phyloP scores from a whole-genome alignment of 805 yeast genomes.

The Teunomyces cretensis region DNA sequence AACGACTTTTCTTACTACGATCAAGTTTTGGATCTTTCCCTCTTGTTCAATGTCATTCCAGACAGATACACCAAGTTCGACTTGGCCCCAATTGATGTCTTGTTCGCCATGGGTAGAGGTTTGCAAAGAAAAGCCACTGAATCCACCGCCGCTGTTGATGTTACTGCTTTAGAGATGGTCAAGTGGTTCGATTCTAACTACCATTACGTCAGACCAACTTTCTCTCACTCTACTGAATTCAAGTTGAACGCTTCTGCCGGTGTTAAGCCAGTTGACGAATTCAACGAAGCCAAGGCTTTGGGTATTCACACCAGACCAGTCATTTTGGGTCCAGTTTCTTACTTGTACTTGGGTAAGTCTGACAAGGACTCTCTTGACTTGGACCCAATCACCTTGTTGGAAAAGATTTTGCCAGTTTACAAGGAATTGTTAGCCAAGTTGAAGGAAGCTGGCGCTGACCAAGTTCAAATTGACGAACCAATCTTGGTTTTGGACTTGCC shows the following conservation, averaged over 20 bases:
- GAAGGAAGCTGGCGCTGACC: slow-evolving; percentile 90
- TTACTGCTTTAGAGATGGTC: slow-evolving; percentile 98
- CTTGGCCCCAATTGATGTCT: slow-evolving; percentile 84
- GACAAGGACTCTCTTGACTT: slow-evolving; percentile 96
- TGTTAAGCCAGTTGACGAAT: slow-evolving; percentile 95
- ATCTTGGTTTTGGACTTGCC: slow-evolving; percentile 91
- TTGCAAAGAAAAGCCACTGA: slow-evolving; percentile 95
- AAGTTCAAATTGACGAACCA: slow-evolving; percentile 98
- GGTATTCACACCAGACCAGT: slow-evolving; percentile 99
- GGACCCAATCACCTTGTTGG: slow-evolving; percentile 87
- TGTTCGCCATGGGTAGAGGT: slow-evolving; percentile 99
- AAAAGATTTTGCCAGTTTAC: slow-evolving; percentile 91
- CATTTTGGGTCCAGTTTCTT: slow-evolving; percentile 93
- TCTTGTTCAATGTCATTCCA: slow-evolving; percentile 93
- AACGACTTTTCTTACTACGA: slow-evolving; percentile 98
- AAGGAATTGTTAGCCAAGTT: slow-evolving; percentile 84
- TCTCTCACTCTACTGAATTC: slow-evolving; percentile 92
- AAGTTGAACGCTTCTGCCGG: slow-evolving; percentile 75
- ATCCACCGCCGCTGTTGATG: slow-evolving; percentile 87
- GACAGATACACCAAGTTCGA: slow-evolving; percentile 93
- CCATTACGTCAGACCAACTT: slow-evolving; percentile 99
- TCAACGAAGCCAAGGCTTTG: slow-evolving; percentile 93
- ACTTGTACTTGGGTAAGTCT: slow-evolving; percentile 93
- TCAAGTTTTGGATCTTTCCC: slow-evolving; percentile 90
- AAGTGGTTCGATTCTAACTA: slow-evolving; percentile 99